Evolutionary conservation across 495 filamentous ascomycete genomes (phyloP).

Genomic region (Tetracladium setigerum): DNA sequence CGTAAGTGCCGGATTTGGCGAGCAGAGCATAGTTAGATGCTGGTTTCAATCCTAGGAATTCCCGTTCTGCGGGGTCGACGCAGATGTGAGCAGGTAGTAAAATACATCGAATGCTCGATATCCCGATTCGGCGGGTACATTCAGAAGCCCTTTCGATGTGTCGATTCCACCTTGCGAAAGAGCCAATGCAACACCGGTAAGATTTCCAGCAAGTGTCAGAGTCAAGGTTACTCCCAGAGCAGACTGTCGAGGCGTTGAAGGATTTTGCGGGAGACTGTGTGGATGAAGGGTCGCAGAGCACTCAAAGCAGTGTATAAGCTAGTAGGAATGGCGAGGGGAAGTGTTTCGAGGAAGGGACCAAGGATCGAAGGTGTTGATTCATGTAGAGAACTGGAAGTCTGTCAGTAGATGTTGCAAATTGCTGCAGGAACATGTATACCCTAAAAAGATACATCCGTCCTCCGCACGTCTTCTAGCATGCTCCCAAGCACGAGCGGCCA

Average conservation of each 20-base stretch:
- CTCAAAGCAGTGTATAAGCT: constrained; percentile 68
- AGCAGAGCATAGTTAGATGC: constrained; percentile 71
- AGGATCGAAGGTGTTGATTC: constrained; percentile 80
- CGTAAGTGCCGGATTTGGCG: constrained; percentile 74
- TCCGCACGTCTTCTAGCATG: constrained; percentile 92
- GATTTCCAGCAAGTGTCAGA: constrained; percentile 69
- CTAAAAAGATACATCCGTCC: constrained; percentile 86
- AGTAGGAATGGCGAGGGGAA: constrained; percentile 71
- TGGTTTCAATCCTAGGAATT: constrained; percentile 82
- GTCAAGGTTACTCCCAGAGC: constrained; percentile 75
- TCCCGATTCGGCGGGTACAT: constrained; percentile 70
- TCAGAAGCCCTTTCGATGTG: constrained; percentile 70
- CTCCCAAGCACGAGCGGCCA: constrained; percentile 87
- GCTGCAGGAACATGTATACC: constrained; percentile 42
- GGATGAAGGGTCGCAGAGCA: constrained; percentile 75
- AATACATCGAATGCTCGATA: constrained; percentile 97
- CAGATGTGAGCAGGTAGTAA: constrained; percentile 88
- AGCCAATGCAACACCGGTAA: constrained; percentile 67
- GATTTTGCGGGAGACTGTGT: constrained; percentile 86
- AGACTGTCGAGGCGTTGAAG: constrained; percentile 73
- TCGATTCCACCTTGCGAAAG: constrained; percentile 86
- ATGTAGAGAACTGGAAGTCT: constrained; percentile 65
- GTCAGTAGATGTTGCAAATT: constrained; percentile 12
- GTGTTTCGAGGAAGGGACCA: constrained; percentile 67
- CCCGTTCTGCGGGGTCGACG: constrained; percentile 83